Conservation (phyloP, 2,329 filamentous ascomycete genomes). For the Colletotrichum sp. region DNA sequence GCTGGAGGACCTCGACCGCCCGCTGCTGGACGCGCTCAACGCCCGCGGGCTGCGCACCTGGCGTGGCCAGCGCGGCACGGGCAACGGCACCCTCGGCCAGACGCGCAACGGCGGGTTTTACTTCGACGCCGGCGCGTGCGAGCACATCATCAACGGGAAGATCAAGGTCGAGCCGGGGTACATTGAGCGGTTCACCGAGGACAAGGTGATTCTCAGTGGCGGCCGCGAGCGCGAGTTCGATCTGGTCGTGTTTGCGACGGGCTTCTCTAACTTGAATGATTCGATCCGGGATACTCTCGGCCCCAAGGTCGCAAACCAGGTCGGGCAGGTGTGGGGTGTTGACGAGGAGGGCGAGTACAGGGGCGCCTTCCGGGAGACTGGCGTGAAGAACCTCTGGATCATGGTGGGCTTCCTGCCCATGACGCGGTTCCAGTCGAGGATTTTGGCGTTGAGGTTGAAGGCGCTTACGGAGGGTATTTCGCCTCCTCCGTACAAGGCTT, state of each 20-base stretch:
- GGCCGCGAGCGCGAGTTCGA: background rate
- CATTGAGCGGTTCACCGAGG: background rate
- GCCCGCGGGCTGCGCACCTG: background rate
- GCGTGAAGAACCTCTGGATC: background rate
- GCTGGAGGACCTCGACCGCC: conserved; percentile 20
- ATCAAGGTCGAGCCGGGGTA: background rate
- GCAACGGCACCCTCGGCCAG: background rate
- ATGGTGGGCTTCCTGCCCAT: background rate
- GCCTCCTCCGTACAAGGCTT: background rate
- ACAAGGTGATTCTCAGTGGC: background rate
- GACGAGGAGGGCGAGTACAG: background rate
- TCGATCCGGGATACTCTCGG: background rate
- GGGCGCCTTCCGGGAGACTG: background rate
- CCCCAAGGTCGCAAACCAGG: background rate
- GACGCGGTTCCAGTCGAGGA: background rate
- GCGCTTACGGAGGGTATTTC: background rate
- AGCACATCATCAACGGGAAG: background rate
- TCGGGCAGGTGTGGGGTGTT: background rate
- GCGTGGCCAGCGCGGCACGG: background rate
- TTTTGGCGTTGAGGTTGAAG: background rate
- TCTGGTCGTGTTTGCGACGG: rapidly evolving
- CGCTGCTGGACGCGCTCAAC: conserved; percentile 28
- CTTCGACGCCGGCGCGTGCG: background rate
- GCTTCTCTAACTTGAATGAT: background rate
- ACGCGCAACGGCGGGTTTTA: background rate